Base-by-base conservation (phyloP, 2,329 filamentous ascomycete species). In the Calonectria pauciramosa region DNA sequence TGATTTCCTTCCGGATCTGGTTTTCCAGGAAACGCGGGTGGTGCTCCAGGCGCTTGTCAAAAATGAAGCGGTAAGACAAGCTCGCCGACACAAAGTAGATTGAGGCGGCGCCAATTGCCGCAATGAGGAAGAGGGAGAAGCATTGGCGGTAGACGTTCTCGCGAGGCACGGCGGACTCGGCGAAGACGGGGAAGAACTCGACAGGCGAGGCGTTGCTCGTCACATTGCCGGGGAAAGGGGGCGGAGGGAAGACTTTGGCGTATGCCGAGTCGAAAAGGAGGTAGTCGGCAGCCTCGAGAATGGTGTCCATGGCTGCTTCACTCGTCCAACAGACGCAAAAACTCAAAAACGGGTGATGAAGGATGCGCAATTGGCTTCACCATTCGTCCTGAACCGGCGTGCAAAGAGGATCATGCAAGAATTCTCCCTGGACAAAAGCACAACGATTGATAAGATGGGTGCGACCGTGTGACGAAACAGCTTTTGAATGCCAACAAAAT, bases 61-160 rank as follows among this genome's bases (percentile, higher is more conserved):
- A 89, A 70, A 96, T 87, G 85, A 95, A 91, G 84, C 93, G 85
- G 86, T 96, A 96, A 41, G 94, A 95, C 18, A 95, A 86, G 47
- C 91, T 89, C 30, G 93, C 92, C 82, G 91, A 94, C 77, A 93
- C 78, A 82, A 93, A 94, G 88, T 95, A 96, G 38, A 84, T 79
- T 49, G 76, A 52, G 18, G 84, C 81, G 69, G 85, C 85, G 71
- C 85, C 86, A 38, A 86, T 68, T 75, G 85, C 83, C 28, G 85
- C 86, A 68, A 87, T 76, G 76, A 85, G 66, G 14, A 87, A 78
- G 65, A 87, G 82, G 0, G 86, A 86, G 66, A 82, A 78, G 78
- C 78, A 76, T 70, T 87, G 86, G 68, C 86, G 86, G 49, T 82
- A 78, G 69, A 87, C 82, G 80, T 86, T 83, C 81, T 87, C 86